Evolutionary conservation across 2,329 filamentous ascomycete species (phyloP), one percentile per base, ranked within the genome.

Genomic region (Stemphylium vesicarium): DNA sequence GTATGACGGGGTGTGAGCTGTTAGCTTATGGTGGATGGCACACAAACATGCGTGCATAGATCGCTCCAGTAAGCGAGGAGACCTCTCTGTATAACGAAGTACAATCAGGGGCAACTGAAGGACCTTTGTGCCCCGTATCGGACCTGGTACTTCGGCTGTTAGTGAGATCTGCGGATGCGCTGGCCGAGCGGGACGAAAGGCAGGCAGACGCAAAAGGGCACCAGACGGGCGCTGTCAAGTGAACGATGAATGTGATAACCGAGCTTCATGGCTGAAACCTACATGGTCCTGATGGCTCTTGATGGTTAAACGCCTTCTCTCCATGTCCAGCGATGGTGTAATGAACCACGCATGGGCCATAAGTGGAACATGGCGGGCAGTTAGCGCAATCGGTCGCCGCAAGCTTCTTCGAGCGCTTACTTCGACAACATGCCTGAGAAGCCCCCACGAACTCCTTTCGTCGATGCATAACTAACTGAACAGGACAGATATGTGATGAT

Each of bases 301-400:
- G 18, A 39, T 50, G 37, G 48, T 49, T 47, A 49, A 53, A 53
- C 63, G 62, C 56, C 56, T 56, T 20, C 43, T 43, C 50, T 38
- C 22, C 29, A 15, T 26, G 7, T 20, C 12, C 35, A 26, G 24
- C 9, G 39, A 41, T 42, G 29, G 20, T 43, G 29, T 44, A 5
- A 24, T 45, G 41, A 39, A 38, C 24, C 9, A 18, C 10, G 54
- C 57, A 56, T 20, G 24, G 54, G 29, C 22, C 52, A 33, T 37
- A n/a, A 13, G 29, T 39, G 47, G 58, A 45, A 18, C 44, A 50
- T 48, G 15, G 39, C 48, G 24, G 37, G 24, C 15, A 15, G 18
- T 42, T 47, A 45, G 32, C n/a, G 38, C 22, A 2, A 12, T 32
- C 36, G 15, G 22, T 18, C 26, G 15, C 32, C 31, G 20, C 12